Evolutionary conservation across 2,329 filamentous ascomycete genomes (phyloP), one percentile per base, ranked within the genome.

Genomic region (Sporothrix luriei): DNA sequence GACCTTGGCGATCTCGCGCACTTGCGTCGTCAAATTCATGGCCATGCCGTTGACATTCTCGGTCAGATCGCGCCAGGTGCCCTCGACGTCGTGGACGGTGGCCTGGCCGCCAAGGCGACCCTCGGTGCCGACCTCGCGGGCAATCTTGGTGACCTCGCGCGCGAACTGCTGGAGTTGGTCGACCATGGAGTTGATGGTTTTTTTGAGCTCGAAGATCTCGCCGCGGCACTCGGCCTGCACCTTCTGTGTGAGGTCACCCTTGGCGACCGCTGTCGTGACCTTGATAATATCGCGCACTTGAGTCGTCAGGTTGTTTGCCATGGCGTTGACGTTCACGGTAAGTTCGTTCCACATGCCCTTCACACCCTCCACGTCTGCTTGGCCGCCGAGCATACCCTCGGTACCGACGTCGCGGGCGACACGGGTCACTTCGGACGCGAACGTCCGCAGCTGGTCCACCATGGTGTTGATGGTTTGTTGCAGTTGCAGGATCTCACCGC

Each of bases 131-230:
- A 98, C 95, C 80, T 98, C 94, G 78, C 93, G 91, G 49, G 94
- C 94, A 76, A 99, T 91, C 80, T 95, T 96, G 49, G 94, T 98
- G 75, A 99, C 95, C 82, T 98, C 94, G 77, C 93, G 91, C 11
- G 95, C 95, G 78, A 98, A 98, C 77, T 97, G 94, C 77, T 97
- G 93, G 70, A 99, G 84, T 79, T 97, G 95, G 79, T 97, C 95
- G 74, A 99, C 94, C 94, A 99, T 99, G 78, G 92, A 95, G 81
- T 99, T 99, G 84, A 98, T 99, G 61, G 95, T 98, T 71, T 93
- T 94, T 81, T 99, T 99, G 77, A 99, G 90, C 82, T 92, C 93
- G 78, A 89, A 91, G 76, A 94, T 98, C 84, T 94, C 95, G 80
- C 91, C 96, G 82, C 90, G 91, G 81, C 91, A 94, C 77, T 92